Evolutionary conservation across 2,329 filamentous ascomycete genomes (phyloP).

Genomic region (Cladophialophora yegresii): DNA sequence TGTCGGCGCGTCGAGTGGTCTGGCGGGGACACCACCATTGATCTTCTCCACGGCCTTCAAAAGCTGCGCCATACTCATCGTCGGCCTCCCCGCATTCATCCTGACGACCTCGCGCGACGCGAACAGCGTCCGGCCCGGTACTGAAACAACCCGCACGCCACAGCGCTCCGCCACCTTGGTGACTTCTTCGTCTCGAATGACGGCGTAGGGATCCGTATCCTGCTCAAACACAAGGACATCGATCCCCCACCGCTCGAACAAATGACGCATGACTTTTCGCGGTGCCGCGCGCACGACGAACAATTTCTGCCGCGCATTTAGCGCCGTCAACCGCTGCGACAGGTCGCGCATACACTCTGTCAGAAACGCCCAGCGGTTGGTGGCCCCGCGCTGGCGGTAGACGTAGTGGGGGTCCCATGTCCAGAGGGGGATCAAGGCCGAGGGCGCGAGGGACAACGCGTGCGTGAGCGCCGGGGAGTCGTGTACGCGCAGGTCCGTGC

Average conservation of each 20-base stretch:
- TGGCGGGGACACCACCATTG: constrained; percentile 56
- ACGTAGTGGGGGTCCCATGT: constrained; percentile 82
- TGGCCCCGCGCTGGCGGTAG: constrained; percentile 67
- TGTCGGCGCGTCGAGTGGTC: constrained; percentile 62
- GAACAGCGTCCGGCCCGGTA: constrained; percentile 68
- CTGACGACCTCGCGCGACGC: constrained; percentile 70
- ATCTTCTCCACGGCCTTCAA: constrained; percentile 60
- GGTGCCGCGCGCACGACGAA: constrained; percentile 68
- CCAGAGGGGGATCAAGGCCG: constrained; percentile 72
- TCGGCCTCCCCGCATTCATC: constrained; percentile 67
- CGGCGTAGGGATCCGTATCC: constrained; percentile 73
- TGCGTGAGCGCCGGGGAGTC: constrained; percentile 74
- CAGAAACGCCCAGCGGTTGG: constrained; percentile 75
- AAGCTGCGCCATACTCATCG: constrained; percentile 72
- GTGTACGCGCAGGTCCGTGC: constrained; percentile 74
- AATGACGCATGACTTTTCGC: constrained; percentile 68
- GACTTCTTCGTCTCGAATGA: constrained; percentile 64
- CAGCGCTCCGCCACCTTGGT: constrained; percentile 61
- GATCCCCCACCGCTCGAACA: constrained; percentile 69
- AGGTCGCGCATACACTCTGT: constrained; percentile 72
- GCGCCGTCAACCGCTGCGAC: constrained; percentile 62
- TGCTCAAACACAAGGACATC: constrained; percentile 78
- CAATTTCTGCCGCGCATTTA: constrained; percentile 71
- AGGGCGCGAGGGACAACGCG: constrained; percentile 68
- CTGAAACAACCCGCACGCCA: constrained; percentile 66